A percentile compares a stretch with the other conserved stretches of the same genome.
These are phyloP conservation scores for Talaromyces sp. DNA, from an alignment of 2,329 filamentous ascomycete species.

Conservation along the genomic window DNA sequence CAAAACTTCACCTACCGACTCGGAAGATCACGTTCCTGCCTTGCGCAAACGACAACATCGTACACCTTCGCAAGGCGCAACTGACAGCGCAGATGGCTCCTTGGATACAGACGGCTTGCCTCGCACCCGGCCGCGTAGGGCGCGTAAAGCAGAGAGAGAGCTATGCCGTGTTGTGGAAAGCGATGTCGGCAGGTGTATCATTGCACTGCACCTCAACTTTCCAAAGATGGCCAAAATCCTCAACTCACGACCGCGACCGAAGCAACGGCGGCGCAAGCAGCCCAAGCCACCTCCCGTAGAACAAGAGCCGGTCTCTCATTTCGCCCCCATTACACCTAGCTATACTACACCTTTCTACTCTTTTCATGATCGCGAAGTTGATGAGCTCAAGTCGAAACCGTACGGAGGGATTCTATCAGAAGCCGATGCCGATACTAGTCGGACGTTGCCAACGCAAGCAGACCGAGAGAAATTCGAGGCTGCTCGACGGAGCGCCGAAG, in stretches of 20 bases:
- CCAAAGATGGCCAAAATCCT: conserved; percentile 60
- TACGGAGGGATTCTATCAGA: conserved; percentile 93
- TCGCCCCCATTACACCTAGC: conserved; percentile 58
- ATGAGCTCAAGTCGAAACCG: conserved; percentile 86
- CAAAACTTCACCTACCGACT: conserved; percentile 70
- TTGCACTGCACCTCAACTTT: conserved; percentile 59
- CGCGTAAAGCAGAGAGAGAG: conserved; percentile 43
- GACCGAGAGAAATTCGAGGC: conserved; percentile 87
- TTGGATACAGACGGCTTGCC: conserved; percentile 24
- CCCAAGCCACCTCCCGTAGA: conserved; percentile 41
- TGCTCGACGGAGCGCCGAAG: conserved; percentile 85
- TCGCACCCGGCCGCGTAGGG: conserved; percentile 58
- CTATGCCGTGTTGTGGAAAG: conserved; percentile 40
- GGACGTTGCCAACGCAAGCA: conserved; percentile 74
- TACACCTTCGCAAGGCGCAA: conserved; percentile 23
- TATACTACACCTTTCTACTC: conserved; percentile 81
- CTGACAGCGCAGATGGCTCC: conserved; percentile 23
- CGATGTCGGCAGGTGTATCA: conserved; percentile 49
- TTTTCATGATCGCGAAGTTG: conserved; percentile 82
- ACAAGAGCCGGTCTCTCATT: conserved; percentile 52
- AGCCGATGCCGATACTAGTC: conserved; percentile 82
- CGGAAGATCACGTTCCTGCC: conserved; percentile 45
- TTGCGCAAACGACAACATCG: conserved; percentile 51
- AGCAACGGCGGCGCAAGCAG: conserved; percentile 47
- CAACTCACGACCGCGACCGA: conserved; percentile 56